Conservation (phyloP, 805 yeast species). For the Yarrowia sp. region DNA sequence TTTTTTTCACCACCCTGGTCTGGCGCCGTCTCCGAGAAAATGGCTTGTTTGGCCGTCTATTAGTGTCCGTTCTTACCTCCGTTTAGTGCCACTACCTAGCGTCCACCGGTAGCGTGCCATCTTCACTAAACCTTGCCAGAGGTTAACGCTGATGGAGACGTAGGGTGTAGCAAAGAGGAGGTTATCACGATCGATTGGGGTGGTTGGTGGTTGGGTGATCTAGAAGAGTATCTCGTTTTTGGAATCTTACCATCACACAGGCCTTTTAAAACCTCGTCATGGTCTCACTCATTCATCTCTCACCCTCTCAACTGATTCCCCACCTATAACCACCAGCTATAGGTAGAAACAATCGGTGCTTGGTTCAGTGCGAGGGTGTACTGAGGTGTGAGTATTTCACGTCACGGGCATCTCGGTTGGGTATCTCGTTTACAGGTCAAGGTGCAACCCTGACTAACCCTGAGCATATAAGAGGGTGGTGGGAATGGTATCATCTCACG, state of each 20-base stretch:
- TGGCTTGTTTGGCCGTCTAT: not conserved
- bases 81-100: constrained; percentile 19
- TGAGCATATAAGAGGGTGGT: not conserved
- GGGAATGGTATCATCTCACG: not conserved
- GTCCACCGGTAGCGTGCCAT: constrained; percentile 30
- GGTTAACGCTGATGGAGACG: not conserved
- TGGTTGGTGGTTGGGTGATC: not conserved
- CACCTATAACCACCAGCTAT: constrained; percentile 12
- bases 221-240: not conserved
- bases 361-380: no score
- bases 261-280: no score
- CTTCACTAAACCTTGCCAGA: constrained; percentile 23
- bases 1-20: not conserved
- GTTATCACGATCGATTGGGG: not conserved
- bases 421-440: not conserved
- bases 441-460: constrained; percentile 9
- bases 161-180: not conserved
- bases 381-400: not conserved
- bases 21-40: constrained; percentile 16
- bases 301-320: not conserved
- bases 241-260: no score
- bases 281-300: no score
- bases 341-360: not conserved
- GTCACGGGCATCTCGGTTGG: not conserved
- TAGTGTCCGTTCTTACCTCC: constrained; percentile 15